Percentiles rank a stretch among this genome's conserved stretches.
Evolutionary conservation across 2,329 filamentous ascomycete species (phyloP).

Genomic region (Colletotrichum graminicola): DNA sequence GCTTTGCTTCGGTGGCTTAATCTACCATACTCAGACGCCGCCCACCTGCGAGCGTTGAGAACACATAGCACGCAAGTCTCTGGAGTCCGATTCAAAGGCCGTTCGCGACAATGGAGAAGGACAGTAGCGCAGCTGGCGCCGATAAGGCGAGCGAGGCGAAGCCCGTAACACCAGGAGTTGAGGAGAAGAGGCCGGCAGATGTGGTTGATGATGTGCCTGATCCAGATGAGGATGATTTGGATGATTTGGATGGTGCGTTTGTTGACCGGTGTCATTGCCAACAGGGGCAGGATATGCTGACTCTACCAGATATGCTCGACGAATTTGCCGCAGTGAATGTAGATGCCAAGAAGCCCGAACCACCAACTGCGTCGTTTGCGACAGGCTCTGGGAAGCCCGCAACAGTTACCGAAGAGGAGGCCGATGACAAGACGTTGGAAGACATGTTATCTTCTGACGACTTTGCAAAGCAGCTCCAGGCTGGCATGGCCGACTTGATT

Average conservation of each 20-base stretch:
- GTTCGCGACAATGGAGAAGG: conserved; percentile 29
- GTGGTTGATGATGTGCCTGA: conserved; percentile 76
- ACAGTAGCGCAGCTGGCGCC: conserved; percentile 29
- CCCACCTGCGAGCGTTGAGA: neutral
- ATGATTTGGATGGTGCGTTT: conserved; percentile 87
- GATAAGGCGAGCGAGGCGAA: conserved; percentile 42
- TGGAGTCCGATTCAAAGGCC: neutral
- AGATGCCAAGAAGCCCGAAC: conserved; percentile 57
- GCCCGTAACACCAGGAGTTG: conserved; percentile 39
- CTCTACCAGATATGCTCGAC: conserved; percentile 83
- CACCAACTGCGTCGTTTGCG: conserved; percentile 29
- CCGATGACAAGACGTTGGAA: conserved; percentile 48
- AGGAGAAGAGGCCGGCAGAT: conserved; percentile 45
- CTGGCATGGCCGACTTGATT: conserved; percentile 87
- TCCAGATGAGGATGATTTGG: conserved; percentile 91
- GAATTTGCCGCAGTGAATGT: conserved; percentile 81
- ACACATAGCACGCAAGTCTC: neutral
- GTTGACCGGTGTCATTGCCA: neutral
- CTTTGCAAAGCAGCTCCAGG: conserved; percentile 88
- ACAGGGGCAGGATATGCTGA: conserved; percentile 2
- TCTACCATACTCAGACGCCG: neutral
- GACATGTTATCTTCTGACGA: conserved; percentile 76
- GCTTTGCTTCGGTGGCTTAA: neutral
- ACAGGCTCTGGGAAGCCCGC: conserved; percentile 45
- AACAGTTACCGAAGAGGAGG: conserved; percentile 42